phyloP scores from a whole-genome alignment of 371 early-diverging fungal genomes.

The Mycotypha africana region DNA sequence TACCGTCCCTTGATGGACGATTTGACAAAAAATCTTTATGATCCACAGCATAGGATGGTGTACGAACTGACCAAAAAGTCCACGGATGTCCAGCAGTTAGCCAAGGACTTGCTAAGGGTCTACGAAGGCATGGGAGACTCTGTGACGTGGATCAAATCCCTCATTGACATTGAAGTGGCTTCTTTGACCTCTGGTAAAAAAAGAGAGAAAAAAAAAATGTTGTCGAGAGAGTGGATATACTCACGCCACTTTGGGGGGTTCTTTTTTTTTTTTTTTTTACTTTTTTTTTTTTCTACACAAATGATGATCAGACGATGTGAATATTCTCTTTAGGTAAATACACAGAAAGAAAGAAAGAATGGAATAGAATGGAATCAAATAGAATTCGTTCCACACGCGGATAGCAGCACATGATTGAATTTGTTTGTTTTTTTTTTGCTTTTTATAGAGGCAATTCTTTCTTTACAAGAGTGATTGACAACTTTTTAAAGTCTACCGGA shows the following conservation, averaged over 20 bases:
- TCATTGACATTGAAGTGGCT: slow-evolving; percentile 59
- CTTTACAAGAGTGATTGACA: slow-evolving; percentile 75
- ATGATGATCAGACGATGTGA: slow-evolving; percentile 50
- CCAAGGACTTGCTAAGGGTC: slow-evolving; percentile 49
- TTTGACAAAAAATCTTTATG: slow-evolving; percentile 42
- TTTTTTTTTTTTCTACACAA: neutral
- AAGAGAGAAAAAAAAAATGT: neutral
- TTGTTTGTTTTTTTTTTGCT: too few relatives aligned
- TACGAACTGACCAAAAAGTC: slow-evolving; percentile 38
- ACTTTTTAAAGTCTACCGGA: slow-evolving; percentile 76
- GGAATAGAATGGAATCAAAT: too few relatives aligned
- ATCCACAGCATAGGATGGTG: too few relatives aligned
- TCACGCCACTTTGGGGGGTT: too few relatives aligned
- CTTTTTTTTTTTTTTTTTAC: neutral
- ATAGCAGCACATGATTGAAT: neutral
- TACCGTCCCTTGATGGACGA: slow-evolving; percentile 19
- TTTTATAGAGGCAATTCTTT: slow-evolving; percentile 66
- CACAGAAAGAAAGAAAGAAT: too few relatives aligned
- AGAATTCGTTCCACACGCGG: too few relatives aligned
- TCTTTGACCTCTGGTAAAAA: slow-evolving; percentile 35
- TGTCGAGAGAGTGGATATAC: neutral
- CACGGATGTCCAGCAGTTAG: slow-evolving; percentile 50
- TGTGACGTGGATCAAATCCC: slow-evolving; percentile 50
- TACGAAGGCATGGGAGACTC: slow-evolving; percentile 42
- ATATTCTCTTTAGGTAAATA: slow-evolving; percentile 46